Conservation (phyloP, 2,329 filamentous ascomycete genomes). For the Lasiodiplodia sp. region DNA sequence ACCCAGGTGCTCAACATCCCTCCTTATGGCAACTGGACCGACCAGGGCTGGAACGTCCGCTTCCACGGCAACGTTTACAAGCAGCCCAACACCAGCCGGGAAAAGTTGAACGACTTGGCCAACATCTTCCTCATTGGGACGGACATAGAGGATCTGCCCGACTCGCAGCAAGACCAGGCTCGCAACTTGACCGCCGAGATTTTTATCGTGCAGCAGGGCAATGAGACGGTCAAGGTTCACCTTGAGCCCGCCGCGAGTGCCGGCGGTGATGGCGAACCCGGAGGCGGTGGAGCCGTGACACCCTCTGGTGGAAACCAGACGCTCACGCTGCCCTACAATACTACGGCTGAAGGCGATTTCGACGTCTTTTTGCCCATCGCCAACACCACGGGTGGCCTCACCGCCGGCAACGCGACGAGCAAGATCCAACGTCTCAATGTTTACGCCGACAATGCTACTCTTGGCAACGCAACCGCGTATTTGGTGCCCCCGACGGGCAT, state of each 20-base stretch:
- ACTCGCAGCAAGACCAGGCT: slow-evolving; percentile 69
- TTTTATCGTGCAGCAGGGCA: slow-evolving; percentile 75
- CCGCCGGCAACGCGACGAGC: slow-evolving; percentile 69
- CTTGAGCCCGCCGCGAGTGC: slow-evolving; percentile 66
- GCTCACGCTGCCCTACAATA: slow-evolving; percentile 69
- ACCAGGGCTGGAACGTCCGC: slow-evolving; percentile 77
- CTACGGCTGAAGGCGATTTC: slow-evolving; percentile 74
- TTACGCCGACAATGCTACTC: slow-evolving; percentile 68
- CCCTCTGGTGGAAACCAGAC: slow-evolving; percentile 68
- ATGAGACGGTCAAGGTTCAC: slow-evolving; percentile 69
- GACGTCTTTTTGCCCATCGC: slow-evolving; percentile 72
- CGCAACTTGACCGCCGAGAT: slow-evolving; percentile 77
- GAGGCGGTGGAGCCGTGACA: slow-evolving; percentile 59
- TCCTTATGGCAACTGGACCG: slow-evolving; percentile 75
- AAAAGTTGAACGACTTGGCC: slow-evolving; percentile 72
- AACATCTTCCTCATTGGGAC: slow-evolving; percentile 74
- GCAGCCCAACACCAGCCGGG: slow-evolving; percentile 70
- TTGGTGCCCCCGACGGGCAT: slow-evolving; percentile 74
- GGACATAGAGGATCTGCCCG: slow-evolving; percentile 65
- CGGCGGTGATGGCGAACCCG: slow-evolving; percentile 58
- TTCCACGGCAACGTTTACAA: slow-evolving; percentile 86
- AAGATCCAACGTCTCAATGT: slow-evolving; percentile 73
- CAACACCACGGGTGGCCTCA: slow-evolving; percentile 63
- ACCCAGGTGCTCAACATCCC: slow-evolving; percentile 76
- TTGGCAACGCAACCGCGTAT: slow-evolving; percentile 78